These are phyloP conservation scores for Omphalea diandra DNA, from an alignment of 441 rosid species.

Conservation along the genomic window DNA sequence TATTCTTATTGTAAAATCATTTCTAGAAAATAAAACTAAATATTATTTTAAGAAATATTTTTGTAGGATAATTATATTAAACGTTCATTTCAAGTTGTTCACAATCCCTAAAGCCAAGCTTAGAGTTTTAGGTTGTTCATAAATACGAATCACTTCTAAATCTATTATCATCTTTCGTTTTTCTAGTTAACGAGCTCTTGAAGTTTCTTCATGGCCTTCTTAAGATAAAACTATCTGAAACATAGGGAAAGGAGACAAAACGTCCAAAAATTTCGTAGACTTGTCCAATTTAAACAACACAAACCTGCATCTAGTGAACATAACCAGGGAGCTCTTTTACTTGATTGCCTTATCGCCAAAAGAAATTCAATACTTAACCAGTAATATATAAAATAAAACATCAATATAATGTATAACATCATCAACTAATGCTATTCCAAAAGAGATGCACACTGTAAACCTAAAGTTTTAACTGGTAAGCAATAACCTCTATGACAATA, in stretches of 20 bases:
- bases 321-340: not conserved
- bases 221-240: not conserved
- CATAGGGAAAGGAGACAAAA: not conserved
- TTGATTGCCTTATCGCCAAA: not conserved
- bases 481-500: not conserved
- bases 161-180: too few relatives aligned
- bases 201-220: not conserved
- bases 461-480: not conserved
- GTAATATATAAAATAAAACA: too few relatives aligned
- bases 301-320: not conserved
- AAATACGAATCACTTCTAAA: too few relatives aligned
- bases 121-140: too few relatives aligned
- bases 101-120: too few relatives aligned
- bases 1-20: too few relatives aligned
- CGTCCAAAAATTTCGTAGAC: not conserved
- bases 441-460: not conserved
- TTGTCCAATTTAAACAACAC: not conserved
- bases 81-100: too few relatives aligned
- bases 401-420: too few relatives aligned
- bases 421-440: not conserved
- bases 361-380: not conserved
- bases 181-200: too few relatives aligned
- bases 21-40: too few relatives aligned
- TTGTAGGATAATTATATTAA: too few relatives aligned
- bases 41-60: too few relatives aligned